Evolutionary conservation across 2,329 filamentous ascomycete genomes (phyloP).

Genomic region (Nothopassalora personata): DNA sequence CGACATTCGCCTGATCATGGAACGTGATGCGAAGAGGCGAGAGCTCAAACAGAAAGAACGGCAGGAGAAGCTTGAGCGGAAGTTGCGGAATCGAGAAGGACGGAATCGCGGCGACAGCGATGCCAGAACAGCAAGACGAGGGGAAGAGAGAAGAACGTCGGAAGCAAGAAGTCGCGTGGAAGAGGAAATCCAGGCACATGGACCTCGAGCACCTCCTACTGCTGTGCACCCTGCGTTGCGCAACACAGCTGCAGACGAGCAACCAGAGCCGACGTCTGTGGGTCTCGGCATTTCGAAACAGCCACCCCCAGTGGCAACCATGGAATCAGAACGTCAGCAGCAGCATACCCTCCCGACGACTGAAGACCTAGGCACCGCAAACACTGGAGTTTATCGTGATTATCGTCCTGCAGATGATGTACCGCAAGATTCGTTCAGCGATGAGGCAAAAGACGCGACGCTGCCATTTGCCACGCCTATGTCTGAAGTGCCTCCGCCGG

Average conservation of each 20-base stretch:
- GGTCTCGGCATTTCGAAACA: constrained; percentile 29
- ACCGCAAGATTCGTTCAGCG: constrained; percentile 23
- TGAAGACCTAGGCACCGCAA: constrained; percentile 5
- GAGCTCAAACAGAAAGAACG: constrained; percentile 68
- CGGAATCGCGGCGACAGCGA: constrained; percentile 42
- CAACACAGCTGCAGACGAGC: constrained; percentile 10
- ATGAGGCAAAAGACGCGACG: constrained; percentile 10
- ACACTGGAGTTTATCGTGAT: constrained; percentile 2
- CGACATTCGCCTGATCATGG: constrained; percentile 81
- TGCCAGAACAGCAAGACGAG: constrained; percentile 21
- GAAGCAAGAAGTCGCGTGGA: constrained; percentile 20
- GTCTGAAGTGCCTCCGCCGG: constrained; percentile 7
- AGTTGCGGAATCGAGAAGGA: constrained; percentile 62
- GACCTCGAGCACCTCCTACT: constrained; percentile 24
- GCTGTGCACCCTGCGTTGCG: constrained; percentile 34
- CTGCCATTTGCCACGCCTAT: constrained; percentile 19
- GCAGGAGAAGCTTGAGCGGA: constrained; percentile 60
- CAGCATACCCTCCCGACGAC: constrained; percentile 2
- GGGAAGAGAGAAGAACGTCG: constrained; percentile 43
- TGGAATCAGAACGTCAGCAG: constrained; percentile 4
- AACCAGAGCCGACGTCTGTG: constrained; percentile 15
- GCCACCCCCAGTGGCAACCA: not conserved
- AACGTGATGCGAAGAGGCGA: constrained; percentile 74
- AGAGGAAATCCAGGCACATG: constrained; percentile 24
- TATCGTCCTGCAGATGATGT: constrained; percentile 1